Conservation (phyloP, 1,284 basidiomycete species). For the Schizophyllum commune region DNA sequence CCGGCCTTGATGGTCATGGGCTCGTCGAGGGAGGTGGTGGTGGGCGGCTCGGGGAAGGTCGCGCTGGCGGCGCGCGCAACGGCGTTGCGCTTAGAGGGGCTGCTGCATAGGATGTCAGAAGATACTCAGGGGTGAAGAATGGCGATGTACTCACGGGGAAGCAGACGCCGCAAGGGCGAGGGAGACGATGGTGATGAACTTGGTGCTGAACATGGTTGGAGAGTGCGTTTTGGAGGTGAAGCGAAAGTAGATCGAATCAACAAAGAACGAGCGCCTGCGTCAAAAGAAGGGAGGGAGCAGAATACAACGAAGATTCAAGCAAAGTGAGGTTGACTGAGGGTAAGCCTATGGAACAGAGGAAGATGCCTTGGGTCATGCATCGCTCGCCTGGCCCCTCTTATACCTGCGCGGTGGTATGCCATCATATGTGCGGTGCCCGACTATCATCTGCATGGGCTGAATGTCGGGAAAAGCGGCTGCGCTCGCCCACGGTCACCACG, state of each 20-base stretch:
- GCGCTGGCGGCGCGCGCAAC: slow-evolving; percentile 23
- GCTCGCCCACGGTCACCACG: neutral
- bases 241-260: neutral
- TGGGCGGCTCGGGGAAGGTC: slow-evolving; percentile 29
- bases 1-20: slow-evolving; percentile 29
- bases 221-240: neutral
- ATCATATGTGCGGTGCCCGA: too few species aligned
- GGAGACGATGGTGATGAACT: neutral
- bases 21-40: slow-evolving; percentile 26
- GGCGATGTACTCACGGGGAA: neutral
- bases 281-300: neutral
- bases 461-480: neutral
- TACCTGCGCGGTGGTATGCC: neutral
- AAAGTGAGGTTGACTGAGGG: neutral
- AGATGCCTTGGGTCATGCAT: neutral
- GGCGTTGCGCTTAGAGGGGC: neutral
- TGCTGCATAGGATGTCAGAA: neutral
- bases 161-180: neutral
- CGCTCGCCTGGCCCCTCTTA: neutral
- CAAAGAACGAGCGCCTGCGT: neutral
- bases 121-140: too few species aligned
- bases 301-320: neutral
- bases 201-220: neutral
- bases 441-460: neutral
- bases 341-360: neutral